Base-by-base conservation (phyloP, 768 basidiomycete species). In the Trametes meyenii region DNA sequence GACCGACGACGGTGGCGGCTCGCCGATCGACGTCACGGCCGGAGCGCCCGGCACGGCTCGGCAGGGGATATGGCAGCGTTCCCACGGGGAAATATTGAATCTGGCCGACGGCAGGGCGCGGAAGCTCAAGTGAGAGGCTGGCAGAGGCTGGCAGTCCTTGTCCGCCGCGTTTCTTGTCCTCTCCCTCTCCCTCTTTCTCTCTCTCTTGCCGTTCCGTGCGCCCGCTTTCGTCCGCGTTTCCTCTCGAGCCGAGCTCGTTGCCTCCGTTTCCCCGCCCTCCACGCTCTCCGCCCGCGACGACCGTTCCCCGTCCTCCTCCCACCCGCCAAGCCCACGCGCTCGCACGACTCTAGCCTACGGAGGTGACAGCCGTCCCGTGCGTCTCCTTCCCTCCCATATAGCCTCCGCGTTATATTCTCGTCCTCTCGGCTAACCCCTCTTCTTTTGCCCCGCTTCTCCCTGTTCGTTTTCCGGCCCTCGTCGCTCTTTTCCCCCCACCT, bases 301-400 rank as follows among this genome's bases (percentile, higher is more conserved):
- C 48, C n/a, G 43, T 35, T 45, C 29, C 21, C 42, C 40, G 40
- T 43, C 17, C n/a, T 6, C 35, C 29, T 19, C 48, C 35, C 57
- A 24, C 57, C 38, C 49, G 57, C 49, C 57, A 50, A 58, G 57
- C 57, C 26, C 49, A 35, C 49, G 39, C 57, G 57, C 57, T 42
- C 57, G 40, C 55, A 50, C 49, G 49, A 58, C 49, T 19, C 35
- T 52, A 52, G 55, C 36, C 14, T 33, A 24, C 55, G 45, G 46
- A 35, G 45, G 21, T 57, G 46, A 35, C 48, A 50, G 49, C 57
- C 57, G 57, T 50, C 40, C 49, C 49, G 57, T 58, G 57, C 50
- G 57, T 50, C 12, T 43, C 40, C 29, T 57, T 38, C 16, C 38
- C n/a, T 42, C 17, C 40, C 49, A 50, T 58, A 50, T 50, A 58